A percentile compares a stretch with the other conserved stretches of the same genome.
phyloP scores from a whole-genome alignment of 495 filamentous ascomycete genomes.

The Staphylotrichum tortipilum region DNA sequence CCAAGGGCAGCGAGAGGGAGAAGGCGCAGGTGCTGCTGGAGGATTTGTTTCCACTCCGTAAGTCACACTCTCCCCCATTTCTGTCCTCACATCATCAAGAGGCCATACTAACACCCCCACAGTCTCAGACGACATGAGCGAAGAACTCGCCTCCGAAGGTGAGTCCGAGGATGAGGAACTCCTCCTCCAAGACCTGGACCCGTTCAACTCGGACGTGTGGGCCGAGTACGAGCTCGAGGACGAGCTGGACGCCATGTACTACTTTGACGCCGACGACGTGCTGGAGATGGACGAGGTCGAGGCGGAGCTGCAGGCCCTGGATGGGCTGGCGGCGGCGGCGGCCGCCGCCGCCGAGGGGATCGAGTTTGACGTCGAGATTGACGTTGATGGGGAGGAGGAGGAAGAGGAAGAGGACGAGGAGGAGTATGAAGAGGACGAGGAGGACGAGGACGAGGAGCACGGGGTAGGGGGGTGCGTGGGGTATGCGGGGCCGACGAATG shows the following conservation, averaged over 20 bases:
- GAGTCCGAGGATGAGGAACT: constrained; percentile 1
- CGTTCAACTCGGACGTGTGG: constrained; percentile 10
- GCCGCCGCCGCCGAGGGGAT: no score
- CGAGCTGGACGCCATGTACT: neutral
- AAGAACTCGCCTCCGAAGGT: neutral
- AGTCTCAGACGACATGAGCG: neutral
- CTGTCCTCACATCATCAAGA: neutral
- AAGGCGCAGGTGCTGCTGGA: constrained; percentile 16
- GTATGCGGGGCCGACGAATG: no score
- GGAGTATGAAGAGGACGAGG: constrained; percentile 1
- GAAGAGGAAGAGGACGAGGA: neutral
- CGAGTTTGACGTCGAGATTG: no score
- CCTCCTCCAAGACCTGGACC: neutral
- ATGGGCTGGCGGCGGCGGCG: no score
- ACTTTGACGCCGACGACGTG: neutral
- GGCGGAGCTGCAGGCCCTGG: neutral
- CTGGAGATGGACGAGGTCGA: constrained; percentile 9
- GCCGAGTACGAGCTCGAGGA: constrained; percentile 2
- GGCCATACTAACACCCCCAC: neutral
- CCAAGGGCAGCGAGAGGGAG: constrained; percentile 3
- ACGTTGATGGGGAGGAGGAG: neutral
- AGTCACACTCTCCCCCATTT: neutral
- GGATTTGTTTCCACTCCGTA: constrained; percentile 18
- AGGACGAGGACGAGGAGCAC: neutral
- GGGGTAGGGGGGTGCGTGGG: no score